Conservation (phyloP, 2,329 filamentous ascomycete genomes). For the Diplodia mutila region DNA sequence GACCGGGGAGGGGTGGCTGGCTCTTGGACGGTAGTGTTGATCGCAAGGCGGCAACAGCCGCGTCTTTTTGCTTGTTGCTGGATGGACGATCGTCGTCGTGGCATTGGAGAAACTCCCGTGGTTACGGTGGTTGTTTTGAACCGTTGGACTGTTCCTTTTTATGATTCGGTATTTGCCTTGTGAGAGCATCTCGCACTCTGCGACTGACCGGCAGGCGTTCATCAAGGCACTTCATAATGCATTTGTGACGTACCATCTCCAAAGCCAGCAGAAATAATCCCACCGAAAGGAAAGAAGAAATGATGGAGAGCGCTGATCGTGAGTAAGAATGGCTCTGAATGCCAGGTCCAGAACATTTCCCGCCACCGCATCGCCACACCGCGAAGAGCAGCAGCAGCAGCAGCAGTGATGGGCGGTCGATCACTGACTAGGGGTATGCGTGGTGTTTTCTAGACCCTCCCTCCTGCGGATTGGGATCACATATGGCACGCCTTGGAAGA, state of each 20-base stretch:
- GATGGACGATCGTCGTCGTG: neutral
- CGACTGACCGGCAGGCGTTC: too few species aligned
- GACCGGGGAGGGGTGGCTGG: neutral
- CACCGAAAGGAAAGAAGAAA: too few species aligned
- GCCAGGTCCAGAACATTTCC: neutral
- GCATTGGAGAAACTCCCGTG: neutral
- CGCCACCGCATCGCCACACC: neutral
- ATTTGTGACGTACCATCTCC: too few species aligned
- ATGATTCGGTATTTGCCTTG: too few species aligned
- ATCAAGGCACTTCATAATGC: too few species aligned
- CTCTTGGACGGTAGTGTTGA: neutral
- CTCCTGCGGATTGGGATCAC: neutral
- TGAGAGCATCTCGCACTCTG: too few species aligned
- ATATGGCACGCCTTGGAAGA: neutral
- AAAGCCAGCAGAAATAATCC: too few species aligned
- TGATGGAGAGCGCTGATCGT: too few species aligned
- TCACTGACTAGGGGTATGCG: neutral
- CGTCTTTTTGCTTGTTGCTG: neutral
- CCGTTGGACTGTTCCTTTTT: too few species aligned
- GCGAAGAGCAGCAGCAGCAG: neutral
- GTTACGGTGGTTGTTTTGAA: neutral
- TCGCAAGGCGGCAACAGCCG: neutral
- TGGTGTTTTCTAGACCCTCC: neutral
- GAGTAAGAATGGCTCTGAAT: neutral
- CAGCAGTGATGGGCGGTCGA: too few species aligned